Evolutionary conservation across 345 rosid genomes (phyloP), one percentile per base, ranked within the genome.

Genomic region (Eucalyptus sp.): DNA sequence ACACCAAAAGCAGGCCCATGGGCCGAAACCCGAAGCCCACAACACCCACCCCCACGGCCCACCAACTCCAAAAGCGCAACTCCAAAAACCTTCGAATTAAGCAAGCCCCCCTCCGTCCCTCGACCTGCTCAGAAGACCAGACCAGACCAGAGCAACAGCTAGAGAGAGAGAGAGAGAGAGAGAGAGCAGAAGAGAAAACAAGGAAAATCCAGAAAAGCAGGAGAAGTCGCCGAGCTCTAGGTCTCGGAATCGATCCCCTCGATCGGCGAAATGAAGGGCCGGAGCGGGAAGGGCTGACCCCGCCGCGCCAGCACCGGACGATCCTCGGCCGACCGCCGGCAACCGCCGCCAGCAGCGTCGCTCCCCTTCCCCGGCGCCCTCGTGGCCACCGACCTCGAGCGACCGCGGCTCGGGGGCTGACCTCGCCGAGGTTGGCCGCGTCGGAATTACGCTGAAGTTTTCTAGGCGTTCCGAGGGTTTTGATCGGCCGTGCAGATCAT

Each of bases 1-100:
- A 16, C 4, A 62, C 31, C 31, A 29, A 64, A 64, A 64, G 25
- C 41, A 15, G 37, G 76, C 76, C 76, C 76, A 64, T 1, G 31
- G 24, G 80, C 44, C 80, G 24, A 3, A 68, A 33, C 27, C 48
- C 27, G 2, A 37, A 33, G 68, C 68, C 68, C 68, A 60, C 62
- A 24, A 9, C 2, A 1, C 2, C 80, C 10, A 0, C 25, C 25
- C 3, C 7, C 41, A 37, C 41, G 41, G 41, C 41, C 41, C 43
- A 9, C 46, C 27, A 5, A 41, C 13, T 37, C 27, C 14, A 76
- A 37, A 37, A 41, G 83, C 83, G 27, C 83, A 20, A 2, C 48
- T 76, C 48, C 48, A 5, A 5, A 71, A 37, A 10, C 83, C 48
- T 10, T 20, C 48, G 48, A 20, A 76, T 10, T 20, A 37, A 20